Percentiles rank a stretch among this genome's conserved stretches.
phyloP scores from a whole-genome alignment of 805 yeast species.

The Trichomonascus vanleenenianus region DNA sequence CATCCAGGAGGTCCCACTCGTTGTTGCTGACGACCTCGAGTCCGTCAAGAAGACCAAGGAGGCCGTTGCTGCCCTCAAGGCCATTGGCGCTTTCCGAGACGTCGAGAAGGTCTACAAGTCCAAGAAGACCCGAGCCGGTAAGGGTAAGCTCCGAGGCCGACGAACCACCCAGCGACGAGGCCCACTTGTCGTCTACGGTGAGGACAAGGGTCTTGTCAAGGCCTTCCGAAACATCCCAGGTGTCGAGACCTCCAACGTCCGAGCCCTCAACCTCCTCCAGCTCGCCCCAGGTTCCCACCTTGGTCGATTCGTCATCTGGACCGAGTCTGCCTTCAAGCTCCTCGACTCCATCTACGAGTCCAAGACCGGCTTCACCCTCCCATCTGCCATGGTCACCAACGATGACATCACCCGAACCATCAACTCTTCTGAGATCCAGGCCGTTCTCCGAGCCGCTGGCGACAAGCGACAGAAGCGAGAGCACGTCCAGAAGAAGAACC shows the following conservation, averaged over 20 bases:
- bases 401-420: constrained; percentile 94
- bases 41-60: constrained; percentile 94
- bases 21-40: constrained; percentile 89
- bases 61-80: constrained; percentile 96
- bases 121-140: constrained; percentile 99
- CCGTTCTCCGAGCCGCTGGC: constrained; percentile 95
- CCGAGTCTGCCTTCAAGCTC: constrained; percentile 95
- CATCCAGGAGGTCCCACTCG: constrained; percentile 97
- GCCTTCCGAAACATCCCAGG: constrained; percentile 99
- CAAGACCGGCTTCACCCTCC: constrained; percentile 86
- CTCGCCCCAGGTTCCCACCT: constrained; percentile 99
- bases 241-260: constrained; percentile 93
- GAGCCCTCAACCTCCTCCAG: constrained; percentile 90
- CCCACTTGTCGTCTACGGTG: constrained; percentile 96
- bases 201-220: constrained; percentile 96
- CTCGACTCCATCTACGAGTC: constrained; percentile 97
- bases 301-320: constrained; percentile 99
- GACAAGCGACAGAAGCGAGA: constrained; percentile 88
- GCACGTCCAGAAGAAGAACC: constrained; percentile 97
- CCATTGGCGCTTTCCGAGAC: constrained; percentile 98
- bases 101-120: constrained; percentile 97
- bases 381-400: constrained; percentile 90
- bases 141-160: constrained; percentile 99
- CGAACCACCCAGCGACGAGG: constrained; percentile 99
- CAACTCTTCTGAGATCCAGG: constrained; percentile 98